A percentile compares a stretch with the other conserved stretches of the same genome.
Evolutionary conservation across 2,329 filamentous ascomycete species (phyloP).

Genomic region (Elsinoe australis): DNA sequence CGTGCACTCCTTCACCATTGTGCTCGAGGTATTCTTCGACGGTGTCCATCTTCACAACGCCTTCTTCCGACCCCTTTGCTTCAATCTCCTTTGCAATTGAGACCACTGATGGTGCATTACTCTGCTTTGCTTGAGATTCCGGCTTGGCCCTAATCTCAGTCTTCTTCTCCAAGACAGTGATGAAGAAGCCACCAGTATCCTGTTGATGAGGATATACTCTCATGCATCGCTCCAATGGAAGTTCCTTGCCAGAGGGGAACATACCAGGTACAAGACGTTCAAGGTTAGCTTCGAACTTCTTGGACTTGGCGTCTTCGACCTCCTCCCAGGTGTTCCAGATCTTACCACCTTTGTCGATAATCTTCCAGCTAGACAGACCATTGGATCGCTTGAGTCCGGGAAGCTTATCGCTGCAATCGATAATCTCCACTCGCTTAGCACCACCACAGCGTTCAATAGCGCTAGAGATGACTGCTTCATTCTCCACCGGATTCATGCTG

Average conservation of each 20-base stretch:
- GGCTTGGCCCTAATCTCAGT: slow-evolving; percentile 72
- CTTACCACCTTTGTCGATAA: slow-evolving; percentile 78
- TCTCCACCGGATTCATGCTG: slow-evolving; percentile 97
- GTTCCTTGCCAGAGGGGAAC: slow-evolving; percentile 58
- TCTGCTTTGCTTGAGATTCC: slow-evolving; percentile 50
- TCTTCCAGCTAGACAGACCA: slow-evolving; percentile 75
- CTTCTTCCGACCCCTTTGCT: slow-evolving; percentile 28
- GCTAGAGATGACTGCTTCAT: slow-evolving; percentile 81
- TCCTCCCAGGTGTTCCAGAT: slow-evolving; percentile 78
- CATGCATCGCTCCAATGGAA: slow-evolving; percentile 85
- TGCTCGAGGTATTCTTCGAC: slow-evolving; percentile 24
- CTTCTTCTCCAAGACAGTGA: slow-evolving; percentile 87
- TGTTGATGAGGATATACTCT: slow-evolving; percentile 91
- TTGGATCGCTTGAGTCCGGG: slow-evolving; percentile 66
- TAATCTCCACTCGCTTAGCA: slow-evolving; percentile 66
- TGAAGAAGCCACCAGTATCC: slow-evolving; percentile 96
- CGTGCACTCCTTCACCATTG: slow-evolving; percentile 4
- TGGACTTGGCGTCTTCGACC: slow-evolving; percentile 58
- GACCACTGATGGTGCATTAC: slow-evolving; percentile 20
- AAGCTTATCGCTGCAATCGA: slow-evolving; percentile 74
- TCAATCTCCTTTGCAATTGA: slow-evolving; percentile 37
- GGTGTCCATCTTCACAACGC: slow-evolving; percentile 24
- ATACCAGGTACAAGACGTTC: slow-evolving; percentile 69
- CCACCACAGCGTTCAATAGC: slow-evolving; percentile 90
- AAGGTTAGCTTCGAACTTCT: slow-evolving; percentile 52